Evolutionary conservation across 2,329 filamentous ascomycete species (phyloP), one percentile per base, ranked within the genome.

Genomic region (Boeremia lycopersici): DNA sequence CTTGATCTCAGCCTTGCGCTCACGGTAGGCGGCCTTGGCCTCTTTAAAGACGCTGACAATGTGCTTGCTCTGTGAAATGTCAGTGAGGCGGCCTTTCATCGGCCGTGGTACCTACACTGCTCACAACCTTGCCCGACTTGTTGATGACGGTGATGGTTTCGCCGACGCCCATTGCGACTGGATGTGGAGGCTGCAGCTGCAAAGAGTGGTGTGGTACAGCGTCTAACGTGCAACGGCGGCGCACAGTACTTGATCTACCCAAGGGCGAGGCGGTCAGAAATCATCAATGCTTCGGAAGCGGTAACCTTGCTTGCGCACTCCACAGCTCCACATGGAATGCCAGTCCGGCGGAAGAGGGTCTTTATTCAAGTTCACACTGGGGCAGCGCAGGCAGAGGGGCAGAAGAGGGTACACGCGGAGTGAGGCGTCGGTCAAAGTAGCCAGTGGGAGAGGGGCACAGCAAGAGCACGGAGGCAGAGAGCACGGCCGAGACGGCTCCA

Each of bases 131-230:
- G 68, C 91, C 91, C 53, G 91, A 95, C 75, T 86, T 92, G 79
- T 96, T 95, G 77, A 96, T 89, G 69, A 96, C 90, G 63, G 91
- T 93, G 64, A 96, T 87, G 44, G 90, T 93, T 77, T 96, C 88
- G 60, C 83, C 81, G 29, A 85, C 62, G 19, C 69, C 72, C 71
- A 75, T 74, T 44, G 56, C 59, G 65, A 46, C 54, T 57, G 51
- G 46, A 50, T 49, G 50, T 39, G 40, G 45, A 34, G 41, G 54
- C 57, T 65, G 58, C 60, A 65, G 63, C 53, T 64, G 64, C 62
- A 61, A 41, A 54, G 53, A 59, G 57, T 52, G 56, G 64, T 57
- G 53, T 56, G 17, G 53, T 48, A 51, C 53, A 40, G 48, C 53
- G 53, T 47, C 53, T 38, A 56, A 59, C 60, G 59, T 65, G 59